phyloP scores from a whole-genome alignment of 352 stramenopile species.

The Pythium dissimile region DNA sequence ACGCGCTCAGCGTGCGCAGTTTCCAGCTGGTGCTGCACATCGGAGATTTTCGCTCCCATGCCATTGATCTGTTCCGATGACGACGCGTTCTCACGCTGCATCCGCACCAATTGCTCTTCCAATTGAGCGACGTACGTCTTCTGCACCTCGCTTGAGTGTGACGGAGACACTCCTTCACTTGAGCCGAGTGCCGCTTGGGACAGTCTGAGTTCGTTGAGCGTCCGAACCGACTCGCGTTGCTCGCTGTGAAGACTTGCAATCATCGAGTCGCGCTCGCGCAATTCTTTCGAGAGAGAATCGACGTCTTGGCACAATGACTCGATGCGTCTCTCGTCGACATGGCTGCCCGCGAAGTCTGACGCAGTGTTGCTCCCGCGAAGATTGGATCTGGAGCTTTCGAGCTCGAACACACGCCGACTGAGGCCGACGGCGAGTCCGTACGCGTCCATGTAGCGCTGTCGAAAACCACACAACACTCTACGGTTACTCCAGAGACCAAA shows the following conservation, averaged over 20 bases:
- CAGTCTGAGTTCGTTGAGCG: conserved; percentile 45
- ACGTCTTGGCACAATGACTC: conserved; percentile 62
- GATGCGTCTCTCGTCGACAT: conserved; percentile 37
- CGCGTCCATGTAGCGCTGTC: conserved; percentile 62
- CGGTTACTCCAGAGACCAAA: background rate
- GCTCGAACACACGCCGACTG: conserved; percentile 35
- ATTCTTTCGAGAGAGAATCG: conserved; percentile 44
- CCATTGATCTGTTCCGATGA: conserved; percentile 21
- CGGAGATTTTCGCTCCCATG: conserved; percentile 27
- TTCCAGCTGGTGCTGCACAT: conserved; percentile 43
- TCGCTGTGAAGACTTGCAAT: conserved; percentile 59
- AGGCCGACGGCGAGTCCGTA: conserved; percentile 57
- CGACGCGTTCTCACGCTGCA: conserved; percentile 29
- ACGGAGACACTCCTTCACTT: conserved; percentile 1
- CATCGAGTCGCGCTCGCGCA: conserved; percentile 48
- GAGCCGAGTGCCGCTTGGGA: conserved; percentile 16
- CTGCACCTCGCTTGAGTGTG: background rate
- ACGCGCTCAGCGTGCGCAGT: conserved; percentile 36
- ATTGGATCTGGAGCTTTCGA: conserved; percentile 29
- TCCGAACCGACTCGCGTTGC: conserved; percentile 34
- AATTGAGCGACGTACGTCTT: conserved; percentile 14
- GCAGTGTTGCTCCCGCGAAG: conserved; percentile 11
- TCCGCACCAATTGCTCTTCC: conserved; percentile 30
- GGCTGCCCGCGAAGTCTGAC: conserved; percentile 30
- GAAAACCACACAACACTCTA: background rate